A percentile compares a stretch with the other conserved stretches of the same genome.
Conservation (phyloP, 345 rosid genomes). For the Rhodamnia rubescens region DNA sequence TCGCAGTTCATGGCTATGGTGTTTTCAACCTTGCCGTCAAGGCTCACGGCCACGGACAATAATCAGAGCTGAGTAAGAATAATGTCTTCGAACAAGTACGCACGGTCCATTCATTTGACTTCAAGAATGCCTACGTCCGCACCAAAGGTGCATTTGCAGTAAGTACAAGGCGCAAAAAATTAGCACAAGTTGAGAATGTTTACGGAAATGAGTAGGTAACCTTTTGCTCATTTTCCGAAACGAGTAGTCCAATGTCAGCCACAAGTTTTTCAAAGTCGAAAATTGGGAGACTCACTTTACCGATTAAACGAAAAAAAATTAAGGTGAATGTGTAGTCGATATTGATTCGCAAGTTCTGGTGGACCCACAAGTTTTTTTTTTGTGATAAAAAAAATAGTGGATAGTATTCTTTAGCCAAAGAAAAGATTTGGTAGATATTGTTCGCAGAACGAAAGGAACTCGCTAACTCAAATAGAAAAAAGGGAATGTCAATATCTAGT, state of each 20-base stretch:
- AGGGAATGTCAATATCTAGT: background rate
- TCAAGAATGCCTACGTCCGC: background rate
- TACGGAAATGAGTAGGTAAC: background rate
- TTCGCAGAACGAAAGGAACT: background rate
- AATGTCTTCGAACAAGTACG: too few species aligned
- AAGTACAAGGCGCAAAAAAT: background rate
- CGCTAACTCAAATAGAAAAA: background rate
- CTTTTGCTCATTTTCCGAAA: too few species aligned
- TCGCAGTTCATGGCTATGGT: background rate
- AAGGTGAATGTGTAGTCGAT: background rate
- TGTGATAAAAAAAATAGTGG: background rate
- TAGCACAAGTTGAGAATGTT: background rate
- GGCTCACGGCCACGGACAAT: background rate
- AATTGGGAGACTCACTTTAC: too few species aligned
- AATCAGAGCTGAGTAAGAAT: background rate
- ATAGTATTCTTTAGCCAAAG: background rate
- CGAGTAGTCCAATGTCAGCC: too few species aligned
- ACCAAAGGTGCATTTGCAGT: background rate
- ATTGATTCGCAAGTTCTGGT: background rate
- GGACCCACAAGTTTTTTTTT: background rate
- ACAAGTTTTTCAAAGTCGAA: too few species aligned
- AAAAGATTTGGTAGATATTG: background rate
- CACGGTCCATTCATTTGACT: background rate
- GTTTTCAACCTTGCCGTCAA: background rate
- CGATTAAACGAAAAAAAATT: background rate